Evolutionary conservation across 2,329 filamentous ascomycete species (phyloP).

Genomic region (Aspergillus fumigatus): DNA sequence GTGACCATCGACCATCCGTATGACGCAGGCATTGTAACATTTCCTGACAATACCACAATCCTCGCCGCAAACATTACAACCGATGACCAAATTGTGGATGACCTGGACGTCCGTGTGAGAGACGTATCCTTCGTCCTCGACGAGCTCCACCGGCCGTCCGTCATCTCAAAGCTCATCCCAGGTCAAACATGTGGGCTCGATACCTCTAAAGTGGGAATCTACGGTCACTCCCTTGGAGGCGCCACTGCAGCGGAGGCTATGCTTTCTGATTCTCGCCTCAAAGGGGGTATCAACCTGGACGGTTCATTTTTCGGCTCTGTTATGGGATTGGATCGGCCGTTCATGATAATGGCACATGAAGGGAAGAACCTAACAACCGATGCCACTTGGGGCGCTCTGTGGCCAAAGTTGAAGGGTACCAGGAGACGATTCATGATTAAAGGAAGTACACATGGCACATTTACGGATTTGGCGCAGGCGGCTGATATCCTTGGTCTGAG

Average conservation of each 20-base stretch:
- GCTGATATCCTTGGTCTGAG: conserved; percentile 3
- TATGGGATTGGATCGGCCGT: conserved; percentile 54
- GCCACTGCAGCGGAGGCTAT: conserved; percentile 24
- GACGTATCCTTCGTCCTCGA: conserved; percentile 3
- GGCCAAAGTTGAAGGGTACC: conserved; percentile 7
- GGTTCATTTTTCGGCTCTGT: conserved; percentile 23
- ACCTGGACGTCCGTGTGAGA: neutral
- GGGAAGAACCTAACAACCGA: neutral
- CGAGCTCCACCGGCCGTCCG: neutral
- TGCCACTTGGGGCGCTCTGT: conserved; percentile 5
- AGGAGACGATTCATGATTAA: neutral
- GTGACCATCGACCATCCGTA: conserved; percentile 35
- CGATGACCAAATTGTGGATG: neutral
- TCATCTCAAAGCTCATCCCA: neutral
- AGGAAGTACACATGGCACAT: conserved; percentile 10
- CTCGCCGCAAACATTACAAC: conserved; percentile 8
- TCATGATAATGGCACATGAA: conserved; percentile 36
- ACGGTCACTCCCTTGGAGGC: conserved; percentile 37
- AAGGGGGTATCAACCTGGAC: conserved; percentile 33
- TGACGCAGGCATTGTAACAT: conserved; percentile 31
- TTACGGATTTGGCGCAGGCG: conserved; percentile 15
- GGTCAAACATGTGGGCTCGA: conserved; percentile 1
- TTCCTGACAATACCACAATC: conserved; percentile 21
- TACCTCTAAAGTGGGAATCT: conserved; percentile 11
- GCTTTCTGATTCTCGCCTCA: conserved; percentile 19